These are phyloP conservation scores for Diaporthe australafricana DNA, from an alignment of 2,329 filamentous ascomycete species.

Conservation along the genomic window DNA sequence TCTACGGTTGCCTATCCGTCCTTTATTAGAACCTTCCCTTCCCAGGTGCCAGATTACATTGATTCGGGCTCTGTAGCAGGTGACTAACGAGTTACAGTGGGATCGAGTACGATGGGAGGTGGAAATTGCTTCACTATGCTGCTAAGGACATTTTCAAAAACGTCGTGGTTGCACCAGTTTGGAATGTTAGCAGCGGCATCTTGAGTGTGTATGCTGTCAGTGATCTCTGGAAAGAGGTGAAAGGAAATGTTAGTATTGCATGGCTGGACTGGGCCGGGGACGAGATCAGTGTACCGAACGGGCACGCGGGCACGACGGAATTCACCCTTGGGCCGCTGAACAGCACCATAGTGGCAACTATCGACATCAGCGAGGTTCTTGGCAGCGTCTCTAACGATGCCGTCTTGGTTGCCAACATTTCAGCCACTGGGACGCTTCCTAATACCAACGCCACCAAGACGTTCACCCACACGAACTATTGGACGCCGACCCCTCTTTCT, in stretches of 20 bases:
- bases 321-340: conserved; percentile 64
- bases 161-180: conserved; percentile 70
- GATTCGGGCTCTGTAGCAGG: no score
- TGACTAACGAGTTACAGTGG: no score
- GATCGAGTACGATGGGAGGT: conserved; percentile 54
- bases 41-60: no score
- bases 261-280: conserved; percentile 65
- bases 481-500: conserved; percentile 58
- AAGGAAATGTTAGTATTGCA: conserved; percentile 57
- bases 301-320: conserved; percentile 47
- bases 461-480: conserved; percentile 63
- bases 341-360: conserved; percentile 52
- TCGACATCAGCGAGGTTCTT: conserved; percentile 36
- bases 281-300: conserved; percentile 44
- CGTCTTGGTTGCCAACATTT: conserved; percentile 54
- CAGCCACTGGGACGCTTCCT: conserved; percentile 56
- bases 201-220: conserved; percentile 67
- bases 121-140: conserved; percentile 71
- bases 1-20: no score
- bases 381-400: conserved; percentile 19
- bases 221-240: conserved; percentile 64
- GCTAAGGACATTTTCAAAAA: conserved; percentile 68
- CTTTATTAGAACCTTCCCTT: no score
- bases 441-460: conserved; percentile 54
- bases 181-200: conserved; percentile 60